Conservation (phyloP, 2,329 filamentous ascomycete genomes). For the Proliferodiscus dingleyae region DNA sequence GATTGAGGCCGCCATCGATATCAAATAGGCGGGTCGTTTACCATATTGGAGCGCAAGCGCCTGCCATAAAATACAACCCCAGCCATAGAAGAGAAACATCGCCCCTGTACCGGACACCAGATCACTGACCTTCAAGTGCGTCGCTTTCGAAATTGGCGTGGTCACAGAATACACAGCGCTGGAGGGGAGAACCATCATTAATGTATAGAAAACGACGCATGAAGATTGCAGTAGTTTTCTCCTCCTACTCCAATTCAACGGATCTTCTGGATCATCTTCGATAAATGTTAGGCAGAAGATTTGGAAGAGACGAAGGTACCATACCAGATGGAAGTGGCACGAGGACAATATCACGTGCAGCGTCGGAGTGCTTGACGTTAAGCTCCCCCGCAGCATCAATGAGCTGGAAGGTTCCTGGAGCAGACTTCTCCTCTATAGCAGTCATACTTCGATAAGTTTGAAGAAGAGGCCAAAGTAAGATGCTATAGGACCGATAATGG, state of each 20-base stretch:
- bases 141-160: conserved; percentile 41
- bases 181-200: conserved; percentile 43
- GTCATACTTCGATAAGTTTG: conserved; percentile 10
- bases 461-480: too few relatives aligned
- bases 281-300: background rate
- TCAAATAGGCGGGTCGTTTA: conserved; percentile 43
- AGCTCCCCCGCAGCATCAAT: conserved; percentile 25
- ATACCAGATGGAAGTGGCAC: conserved; percentile 28
- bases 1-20: conserved; percentile 32
- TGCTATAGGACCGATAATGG: too few relatives aligned
- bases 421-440: conserved; percentile 15
- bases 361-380: conserved; percentile 19
- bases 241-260: conserved; percentile 32
- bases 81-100: conserved; percentile 48
- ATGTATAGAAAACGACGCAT: conserved; percentile 36
- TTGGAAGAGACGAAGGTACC: background rate
- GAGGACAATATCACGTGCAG: conserved; percentile 26
- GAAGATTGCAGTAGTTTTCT: conserved; percentile 30
- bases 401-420: conserved; percentile 28
- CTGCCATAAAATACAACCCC: conserved; percentile 48
- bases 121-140: conserved; percentile 38
- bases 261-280: conserved; percentile 34
- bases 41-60: conserved; percentile 40
- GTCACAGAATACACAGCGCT: conserved; percentile 45
- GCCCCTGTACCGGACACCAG: conserved; percentile 45